phyloP scores from a whole-genome alignment of 2,329 filamentous ascomycete species.

The Pseudogymnoascus sp. region DNA sequence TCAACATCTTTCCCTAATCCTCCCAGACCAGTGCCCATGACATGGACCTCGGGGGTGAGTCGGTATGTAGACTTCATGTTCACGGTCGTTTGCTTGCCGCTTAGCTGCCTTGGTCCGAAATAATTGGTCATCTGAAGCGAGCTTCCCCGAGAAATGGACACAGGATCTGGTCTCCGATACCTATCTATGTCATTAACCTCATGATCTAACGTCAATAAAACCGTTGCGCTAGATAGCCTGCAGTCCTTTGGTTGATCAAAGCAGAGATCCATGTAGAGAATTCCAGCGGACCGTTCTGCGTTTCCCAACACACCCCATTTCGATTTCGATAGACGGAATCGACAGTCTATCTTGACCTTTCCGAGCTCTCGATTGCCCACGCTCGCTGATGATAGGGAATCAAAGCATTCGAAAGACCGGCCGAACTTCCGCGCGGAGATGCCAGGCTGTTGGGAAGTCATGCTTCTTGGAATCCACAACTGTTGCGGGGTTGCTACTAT shows the following conservation, averaged over 20 bases:
- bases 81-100: constrained; percentile 17
- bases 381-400: background rate
- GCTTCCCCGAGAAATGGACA: background rate
- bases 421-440: background rate
- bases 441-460: background rate
- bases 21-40: constrained; percentile 19
- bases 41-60: constrained; percentile 18
- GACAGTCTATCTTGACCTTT: background rate
- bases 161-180: background rate
- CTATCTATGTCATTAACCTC: background rate
- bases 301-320: background rate
- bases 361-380: background rate
- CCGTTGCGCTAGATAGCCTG: constrained; percentile 16
- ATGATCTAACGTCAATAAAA: constrained; percentile 16
- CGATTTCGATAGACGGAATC: background rate
- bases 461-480: background rate
- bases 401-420: background rate
- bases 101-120: constrained; percentile 21
- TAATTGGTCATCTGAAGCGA: constrained; percentile 19
- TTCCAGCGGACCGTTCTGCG: constrained; percentile 14
- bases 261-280: constrained; percentile 20
- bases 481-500: background rate
- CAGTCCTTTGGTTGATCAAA: constrained; percentile 21
- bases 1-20: constrained; percentile 15
- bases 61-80: constrained; percentile 14